phyloP scores from a whole-genome alignment of 1,284 basidiomycete genomes.

The Ceratobasidium sp. region DNA sequence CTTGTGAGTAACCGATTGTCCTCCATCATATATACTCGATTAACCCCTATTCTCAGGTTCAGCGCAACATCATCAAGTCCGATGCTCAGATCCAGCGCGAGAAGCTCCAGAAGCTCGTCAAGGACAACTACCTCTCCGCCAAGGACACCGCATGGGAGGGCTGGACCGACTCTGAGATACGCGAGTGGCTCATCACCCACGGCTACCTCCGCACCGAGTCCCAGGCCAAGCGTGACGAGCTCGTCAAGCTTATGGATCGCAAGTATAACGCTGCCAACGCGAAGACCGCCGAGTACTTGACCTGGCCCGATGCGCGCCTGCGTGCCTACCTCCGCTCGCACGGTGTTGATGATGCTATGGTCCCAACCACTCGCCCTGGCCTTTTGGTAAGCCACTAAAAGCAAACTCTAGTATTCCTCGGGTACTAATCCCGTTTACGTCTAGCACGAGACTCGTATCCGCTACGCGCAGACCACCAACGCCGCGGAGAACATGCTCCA shows the following conservation, averaged over 20 bases:
- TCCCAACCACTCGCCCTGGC: constrained; percentile 72
- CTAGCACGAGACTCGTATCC: constrained; percentile 74
- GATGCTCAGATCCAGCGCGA: constrained; percentile 77
- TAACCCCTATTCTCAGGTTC: constrained; percentile 53
- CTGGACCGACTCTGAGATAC: constrained; percentile 84
- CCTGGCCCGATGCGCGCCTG: constrained; percentile 90
- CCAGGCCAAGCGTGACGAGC: constrained; percentile 75
- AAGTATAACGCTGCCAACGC: constrained; percentile 63
- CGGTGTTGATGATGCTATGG: constrained; percentile 72
- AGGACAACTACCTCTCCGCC: constrained; percentile 76
- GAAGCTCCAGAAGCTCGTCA: constrained; percentile 78
- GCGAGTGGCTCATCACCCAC: constrained; percentile 79
- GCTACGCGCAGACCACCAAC: constrained; percentile 72
- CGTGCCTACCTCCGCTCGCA: constrained; percentile 82
- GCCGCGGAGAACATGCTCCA: constrained; percentile 67
- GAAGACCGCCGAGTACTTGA: constrained; percentile 70
- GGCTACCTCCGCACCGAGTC: constrained; percentile 75
- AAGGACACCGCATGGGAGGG: constrained; percentile 73
- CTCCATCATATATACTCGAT: neutral
- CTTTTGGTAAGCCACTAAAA: constrained; percentile 68
- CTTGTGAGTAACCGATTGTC: constrained; percentile 58
- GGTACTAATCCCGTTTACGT: neutral
- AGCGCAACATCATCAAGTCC: constrained; percentile 73
- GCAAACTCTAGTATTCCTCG: constrained; percentile 48
- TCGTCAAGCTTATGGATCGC: constrained; percentile 71